Base-by-base conservation (phyloP, 768 basidiomycete genomes). In the Cyclocybe aegerita region DNA sequence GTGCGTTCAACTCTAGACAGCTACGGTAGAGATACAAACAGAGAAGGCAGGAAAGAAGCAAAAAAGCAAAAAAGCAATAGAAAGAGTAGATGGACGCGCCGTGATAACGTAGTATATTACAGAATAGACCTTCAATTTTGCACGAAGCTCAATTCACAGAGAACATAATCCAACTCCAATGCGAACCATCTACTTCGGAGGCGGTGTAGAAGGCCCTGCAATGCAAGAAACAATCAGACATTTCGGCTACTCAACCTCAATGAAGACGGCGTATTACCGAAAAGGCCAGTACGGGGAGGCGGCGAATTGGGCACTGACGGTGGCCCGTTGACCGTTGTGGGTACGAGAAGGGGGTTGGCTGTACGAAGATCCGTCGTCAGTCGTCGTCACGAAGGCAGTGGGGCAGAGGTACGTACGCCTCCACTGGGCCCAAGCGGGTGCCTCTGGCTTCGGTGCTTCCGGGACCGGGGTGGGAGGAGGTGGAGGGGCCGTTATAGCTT, bases 401-500 rank as follows among this genome's bases (percentile, higher is more conserved):
- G 17, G n/a, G 34, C 36, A 39, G 35, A 44, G 4, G 34, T 33
- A 75, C 81, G 46, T 63, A 92, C 89, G 90, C 73, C 83, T 77
- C 90, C 89, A 92, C 58, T 90, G 88, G 0, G 89, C 82, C 90
- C 90, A 92, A 1, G 90, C 80, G n/a, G 88, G 88, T 29, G 81
- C 14, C 33, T 78, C 76, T 0, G 78, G 75, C 59, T 80, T 78
- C 0, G 76, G 75, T 9, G 75, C 68, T 5, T 74, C 74, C 1
- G 76, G 70, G 0, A 61, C 64, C 0, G 76, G 71, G 0, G 73
- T 74, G 12, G 70, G 73, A 9, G 73, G 64, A 4, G 72, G 63
- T 5, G 77, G 70, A 11, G 71, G 67, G 1, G 70, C 64, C 2
- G 67, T 65, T 7, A 69, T 75, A 14, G 68, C 60, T 59, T 76